phyloP scores from a whole-genome alignment of 73 alveolate species.

The Tetrahymena elliotti region DNA sequence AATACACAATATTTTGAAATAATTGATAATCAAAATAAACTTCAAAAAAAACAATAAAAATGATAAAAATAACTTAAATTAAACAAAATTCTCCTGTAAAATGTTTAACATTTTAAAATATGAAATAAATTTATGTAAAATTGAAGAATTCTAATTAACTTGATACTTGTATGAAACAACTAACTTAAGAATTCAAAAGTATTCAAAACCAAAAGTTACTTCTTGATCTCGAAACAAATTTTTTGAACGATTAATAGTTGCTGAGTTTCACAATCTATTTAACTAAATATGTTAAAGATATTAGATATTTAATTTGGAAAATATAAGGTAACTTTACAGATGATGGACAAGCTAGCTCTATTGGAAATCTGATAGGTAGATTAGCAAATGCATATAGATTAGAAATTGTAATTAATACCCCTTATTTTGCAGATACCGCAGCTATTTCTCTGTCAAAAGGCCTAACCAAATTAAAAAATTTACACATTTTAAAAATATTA shows the following conservation, averaged over 20 bases:
- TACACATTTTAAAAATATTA: background rate
- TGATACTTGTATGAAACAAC: background rate
- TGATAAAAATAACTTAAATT: too few relatives aligned
- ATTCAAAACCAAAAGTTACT: background rate
- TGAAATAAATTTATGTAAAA: background rate
- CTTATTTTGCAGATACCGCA: background rate
- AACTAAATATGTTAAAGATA: background rate
- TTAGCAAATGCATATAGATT: background rate
- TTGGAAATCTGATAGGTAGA: background rate
- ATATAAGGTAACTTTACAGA: background rate
- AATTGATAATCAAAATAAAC: too few relatives aligned
- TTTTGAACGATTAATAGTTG: background rate
- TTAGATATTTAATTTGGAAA: background rate
- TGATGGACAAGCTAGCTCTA: background rate
- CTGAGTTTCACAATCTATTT: background rate
- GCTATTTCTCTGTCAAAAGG: background rate
- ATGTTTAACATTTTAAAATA: too few relatives aligned
- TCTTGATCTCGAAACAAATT: background rate
- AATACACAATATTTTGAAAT: too few relatives aligned
- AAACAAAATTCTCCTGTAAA: too few relatives aligned
- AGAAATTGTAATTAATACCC: background rate
- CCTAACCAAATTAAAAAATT: background rate
- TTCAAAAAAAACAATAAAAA: too few relatives aligned
- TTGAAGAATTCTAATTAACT: background rate
- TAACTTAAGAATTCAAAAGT: background rate